A percentile compares a stretch with the other conserved stretches of the same genome.
Conservation (phyloP, 345 rosid species). For the Turritis glabra region DNA sequence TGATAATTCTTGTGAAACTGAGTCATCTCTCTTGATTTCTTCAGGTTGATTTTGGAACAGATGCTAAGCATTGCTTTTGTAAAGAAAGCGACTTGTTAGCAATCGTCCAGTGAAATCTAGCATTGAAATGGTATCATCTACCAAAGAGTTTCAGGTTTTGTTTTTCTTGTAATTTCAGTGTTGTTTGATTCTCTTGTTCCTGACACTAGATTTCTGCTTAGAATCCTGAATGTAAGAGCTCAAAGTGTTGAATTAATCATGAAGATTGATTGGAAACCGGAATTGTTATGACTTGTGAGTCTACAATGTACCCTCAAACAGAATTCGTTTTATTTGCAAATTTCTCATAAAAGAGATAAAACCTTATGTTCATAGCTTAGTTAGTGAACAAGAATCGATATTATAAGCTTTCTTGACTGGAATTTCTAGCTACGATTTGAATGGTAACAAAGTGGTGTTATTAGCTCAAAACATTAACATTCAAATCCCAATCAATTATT, state of each 20-base stretch:
- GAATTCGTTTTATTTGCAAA: not conserved
- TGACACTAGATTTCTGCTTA: not conserved
- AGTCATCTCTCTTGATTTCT: not conserved
- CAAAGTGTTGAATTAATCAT: not conserved
- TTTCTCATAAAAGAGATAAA: not conserved
- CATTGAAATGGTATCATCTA: not conserved
- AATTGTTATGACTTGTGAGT: not conserved
- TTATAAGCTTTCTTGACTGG: not conserved
- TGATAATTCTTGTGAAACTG: not conserved
- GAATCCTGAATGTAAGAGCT: not conserved
- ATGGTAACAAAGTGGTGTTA: too few relatives aligned
- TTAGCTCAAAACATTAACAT: not conserved
- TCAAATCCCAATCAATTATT: not conserved
- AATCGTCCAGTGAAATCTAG: slow-evolving; percentile 50
- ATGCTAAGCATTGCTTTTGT: slow-evolving; percentile 68
- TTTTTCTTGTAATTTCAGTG: slow-evolving; percentile 6
- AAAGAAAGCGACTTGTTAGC: slow-evolving; percentile 74
- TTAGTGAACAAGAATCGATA: not conserved
- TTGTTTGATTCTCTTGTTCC: not conserved
- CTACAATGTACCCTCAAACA: not conserved
- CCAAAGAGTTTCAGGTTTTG: not conserved
- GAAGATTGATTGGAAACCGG: not conserved
- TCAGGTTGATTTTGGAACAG: slow-evolving; percentile 72
- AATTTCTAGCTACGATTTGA: too few relatives aligned
- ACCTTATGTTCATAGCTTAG: not conserved